A percentile compares a stretch with the other conserved stretches of the same genome.
These are phyloP conservation scores for Fusarium newnesense DNA, from an alignment of 2,329 filamentous ascomycete genomes.

Conservation along the genomic window DNA sequence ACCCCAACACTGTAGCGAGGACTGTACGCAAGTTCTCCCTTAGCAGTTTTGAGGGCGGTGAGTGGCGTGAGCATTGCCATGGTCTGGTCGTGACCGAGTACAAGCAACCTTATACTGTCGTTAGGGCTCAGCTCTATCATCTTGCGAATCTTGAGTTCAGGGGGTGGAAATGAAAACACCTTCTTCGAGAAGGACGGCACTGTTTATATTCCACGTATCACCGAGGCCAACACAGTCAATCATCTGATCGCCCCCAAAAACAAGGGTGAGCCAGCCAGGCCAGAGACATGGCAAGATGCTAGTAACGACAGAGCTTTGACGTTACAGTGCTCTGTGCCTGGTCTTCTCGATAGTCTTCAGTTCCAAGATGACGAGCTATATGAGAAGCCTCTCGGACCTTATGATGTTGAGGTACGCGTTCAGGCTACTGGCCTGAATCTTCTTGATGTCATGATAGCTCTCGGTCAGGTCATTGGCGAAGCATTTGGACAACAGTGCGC, in stretches of 20 bases:
- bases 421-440: background rate
- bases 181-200: conserved; percentile 3
- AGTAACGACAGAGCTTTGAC: background rate
- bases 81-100: conserved; percentile 1
- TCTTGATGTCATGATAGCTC: conserved; percentile 10
- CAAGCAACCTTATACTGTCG: conserved; percentile 1
- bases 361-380: conserved; percentile 7
- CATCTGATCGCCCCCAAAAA: background rate
- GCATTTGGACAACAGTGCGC: conserved; percentile 7
- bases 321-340: background rate
- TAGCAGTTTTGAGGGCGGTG: background rate
- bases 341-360: conserved; percentile 6
- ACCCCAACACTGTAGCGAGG: background rate
- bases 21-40: conserved; percentile 1
- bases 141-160: background rate
- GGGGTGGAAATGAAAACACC: background rate
- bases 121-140: background rate
- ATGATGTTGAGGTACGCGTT: conserved; percentile 1
- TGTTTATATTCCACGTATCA: conserved; percentile 2
- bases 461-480: background rate
- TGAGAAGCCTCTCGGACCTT: conserved; percentile 3
- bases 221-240: conserved; percentile 1
- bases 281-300: background rate
- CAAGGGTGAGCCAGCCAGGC: background rate
- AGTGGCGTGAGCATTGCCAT: conserved; percentile 3